Evolutionary conservation across 805 yeast genomes (phyloP).

Genomic region (Kodamaea kaohsiungensis): DNA sequence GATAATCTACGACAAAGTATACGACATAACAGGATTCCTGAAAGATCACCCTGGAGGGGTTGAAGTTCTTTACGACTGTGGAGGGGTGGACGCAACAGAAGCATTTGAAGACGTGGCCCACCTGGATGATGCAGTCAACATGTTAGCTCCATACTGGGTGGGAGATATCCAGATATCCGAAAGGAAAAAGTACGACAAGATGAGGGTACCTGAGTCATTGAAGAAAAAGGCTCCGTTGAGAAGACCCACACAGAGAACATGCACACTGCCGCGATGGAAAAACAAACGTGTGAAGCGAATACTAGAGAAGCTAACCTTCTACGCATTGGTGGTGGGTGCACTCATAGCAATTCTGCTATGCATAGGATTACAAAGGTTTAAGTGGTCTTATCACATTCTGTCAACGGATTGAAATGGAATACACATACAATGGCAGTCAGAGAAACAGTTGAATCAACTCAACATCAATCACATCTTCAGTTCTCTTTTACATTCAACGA

Average conservation of each 20-base stretch:
- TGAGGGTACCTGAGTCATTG: conserved; percentile 11
- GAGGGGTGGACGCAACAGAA: conserved; percentile 74
- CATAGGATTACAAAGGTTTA: conserved; percentile 20
- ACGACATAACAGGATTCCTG: conserved; percentile 69
- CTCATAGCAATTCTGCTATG: conserved; percentile 17
- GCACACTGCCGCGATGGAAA: conserved; percentile 4
- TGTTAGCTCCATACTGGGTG: conserved; percentile 30
- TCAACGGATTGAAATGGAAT: conserved; percentile 2
- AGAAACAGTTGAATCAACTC: neutral
- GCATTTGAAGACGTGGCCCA: conserved; percentile 55
- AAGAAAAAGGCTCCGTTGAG: neutral
- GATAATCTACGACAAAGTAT: conserved; percentile 77
- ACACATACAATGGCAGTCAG: neutral
- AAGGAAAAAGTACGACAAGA: conserved; percentile 15
- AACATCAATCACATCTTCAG: neutral
- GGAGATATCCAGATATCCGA: conserved; percentile 27
- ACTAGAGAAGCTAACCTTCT: conserved; percentile 14
- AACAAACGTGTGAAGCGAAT: conserved; percentile 10
- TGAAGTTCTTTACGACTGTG: conserved; percentile 75
- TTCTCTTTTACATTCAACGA: neutral
- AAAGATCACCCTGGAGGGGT: conserved; percentile 78
- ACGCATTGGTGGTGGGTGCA: conserved; percentile 15
- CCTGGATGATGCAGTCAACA: conserved; percentile 33
- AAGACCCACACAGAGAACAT: neutral
- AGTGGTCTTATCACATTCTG: conserved; percentile 18